These are phyloP conservation scores for Metschnikowia picachoensis DNA, from an alignment of 805 yeast genomes.

Conservation along the genomic window DNA sequence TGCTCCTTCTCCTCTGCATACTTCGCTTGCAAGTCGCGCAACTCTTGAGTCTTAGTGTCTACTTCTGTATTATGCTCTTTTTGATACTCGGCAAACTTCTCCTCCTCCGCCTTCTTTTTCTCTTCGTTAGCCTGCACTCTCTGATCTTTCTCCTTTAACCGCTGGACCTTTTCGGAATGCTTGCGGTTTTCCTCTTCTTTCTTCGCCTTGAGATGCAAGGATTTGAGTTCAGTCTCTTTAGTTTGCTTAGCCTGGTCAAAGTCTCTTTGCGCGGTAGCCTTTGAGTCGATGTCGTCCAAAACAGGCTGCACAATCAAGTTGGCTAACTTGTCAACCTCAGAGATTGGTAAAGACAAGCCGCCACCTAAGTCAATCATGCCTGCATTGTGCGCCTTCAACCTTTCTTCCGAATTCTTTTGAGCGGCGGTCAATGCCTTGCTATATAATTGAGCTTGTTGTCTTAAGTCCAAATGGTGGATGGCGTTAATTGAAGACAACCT, in stretches of 20 bases:
- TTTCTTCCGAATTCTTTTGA: slow-evolving; percentile 57
- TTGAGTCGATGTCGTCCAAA: slow-evolving; percentile 62
- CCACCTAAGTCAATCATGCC: slow-evolving; percentile 75
- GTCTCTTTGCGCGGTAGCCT: slow-evolving; percentile 69
- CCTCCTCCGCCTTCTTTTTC: slow-evolving; percentile 31
- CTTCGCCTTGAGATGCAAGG: slow-evolving; percentile 28
- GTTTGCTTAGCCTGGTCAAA: slow-evolving; percentile 32
- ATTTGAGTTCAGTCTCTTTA: slow-evolving; percentile 33
- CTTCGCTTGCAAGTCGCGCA: slow-evolving; percentile 34
- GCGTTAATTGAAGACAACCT: slow-evolving; percentile 31
- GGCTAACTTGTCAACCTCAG: slow-evolving; percentile 79
- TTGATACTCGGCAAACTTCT: slow-evolving; percentile 28
- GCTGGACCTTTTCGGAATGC: slow-evolving; percentile 30
- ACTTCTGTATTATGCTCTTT: slow-evolving; percentile 28
- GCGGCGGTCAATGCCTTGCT: slow-evolving; percentile 76
- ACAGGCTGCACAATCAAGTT: slow-evolving; percentile 78
- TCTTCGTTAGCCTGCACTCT: slow-evolving; percentile 30
- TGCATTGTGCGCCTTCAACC: slow-evolving; percentile 49
- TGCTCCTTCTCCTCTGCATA: slow-evolving; percentile 40
- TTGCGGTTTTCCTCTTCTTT: slow-evolving; percentile 24
- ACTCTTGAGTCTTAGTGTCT: slow-evolving; percentile 24
- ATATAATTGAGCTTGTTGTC: slow-evolving; percentile 52
- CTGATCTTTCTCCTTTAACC: slow-evolving; percentile 34
- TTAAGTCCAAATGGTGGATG: slow-evolving; percentile 30
- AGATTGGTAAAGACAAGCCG: slow-evolving; percentile 71